Conservation (phyloP, 2,329 filamentous ascomycete genomes). For the Leptosphaerulina australis region DNA sequence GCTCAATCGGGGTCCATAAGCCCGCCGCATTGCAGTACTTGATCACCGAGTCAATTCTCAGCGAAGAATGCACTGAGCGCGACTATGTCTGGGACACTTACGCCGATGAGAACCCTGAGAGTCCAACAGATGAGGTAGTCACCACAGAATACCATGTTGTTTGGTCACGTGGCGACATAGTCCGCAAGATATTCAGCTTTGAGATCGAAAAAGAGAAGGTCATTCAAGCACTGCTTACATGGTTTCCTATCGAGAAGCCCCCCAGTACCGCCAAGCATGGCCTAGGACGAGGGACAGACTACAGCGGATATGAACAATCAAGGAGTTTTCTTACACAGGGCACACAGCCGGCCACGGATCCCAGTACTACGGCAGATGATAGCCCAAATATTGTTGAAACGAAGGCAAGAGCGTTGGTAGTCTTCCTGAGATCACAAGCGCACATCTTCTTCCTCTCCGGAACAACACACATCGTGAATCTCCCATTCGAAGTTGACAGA, state of each 20-base stretch:
- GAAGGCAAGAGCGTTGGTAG: conserved; percentile 70
- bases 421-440: conserved; percentile 89
- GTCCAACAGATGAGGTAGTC: conserved; percentile 77
- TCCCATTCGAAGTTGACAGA: conserved; percentile 92
- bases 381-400: conserved; percentile 30
- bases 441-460: conserved; percentile 92
- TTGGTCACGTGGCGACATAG: conserved; percentile 85
- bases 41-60: conserved; percentile 77
- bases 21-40: conserved; percentile 84
- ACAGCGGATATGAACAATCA: conserved; percentile 22
- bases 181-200: conserved; percentile 86
- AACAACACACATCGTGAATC: conserved; percentile 84
- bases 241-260: conserved; percentile 65
- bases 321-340: conserved; percentile 40
- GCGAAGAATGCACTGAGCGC: conserved; percentile 66
- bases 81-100: conserved; percentile 79
- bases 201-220: conserved; percentile 85
- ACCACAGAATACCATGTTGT: conserved; percentile 77
- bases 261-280: conserved; percentile 18
- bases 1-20: conserved; percentile 88
- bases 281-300: conserved; percentile 17
- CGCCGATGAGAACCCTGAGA: conserved; percentile 51
- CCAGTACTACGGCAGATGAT: conserved; percentile 27
- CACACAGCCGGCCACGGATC: conserved; percentile 41
- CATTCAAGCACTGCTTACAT: conserved; percentile 82